phyloP scores from a whole-genome alignment of 768 basidiomycete species.

The Mycena galopus region DNA sequence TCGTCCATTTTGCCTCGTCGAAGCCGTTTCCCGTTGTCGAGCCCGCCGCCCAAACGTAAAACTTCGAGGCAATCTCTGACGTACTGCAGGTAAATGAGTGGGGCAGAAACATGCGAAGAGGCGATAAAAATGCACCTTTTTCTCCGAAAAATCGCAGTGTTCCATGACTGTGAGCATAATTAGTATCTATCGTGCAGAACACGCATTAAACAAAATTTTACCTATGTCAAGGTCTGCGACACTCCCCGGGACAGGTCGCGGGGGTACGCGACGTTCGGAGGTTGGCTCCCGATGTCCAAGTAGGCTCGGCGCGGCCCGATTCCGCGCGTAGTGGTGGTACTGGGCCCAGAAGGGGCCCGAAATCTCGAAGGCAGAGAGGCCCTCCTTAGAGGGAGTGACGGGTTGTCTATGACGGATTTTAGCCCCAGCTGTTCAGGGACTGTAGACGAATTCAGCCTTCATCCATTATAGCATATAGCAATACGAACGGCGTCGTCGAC shows the following conservation, averaged over 20 bases:
- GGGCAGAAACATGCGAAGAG: constrained; percentile 24
- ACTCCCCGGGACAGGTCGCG: constrained; percentile 86
- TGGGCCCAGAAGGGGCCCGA: constrained; percentile 59
- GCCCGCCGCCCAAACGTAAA: constrained; percentile 88
- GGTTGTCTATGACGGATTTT: constrained; percentile 71
- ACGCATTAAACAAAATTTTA: neutral
- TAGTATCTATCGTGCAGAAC: neutral
- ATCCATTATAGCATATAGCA: constrained; percentile 6
- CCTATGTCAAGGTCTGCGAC: constrained; percentile 86
- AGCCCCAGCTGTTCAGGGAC: constrained; percentile 81
- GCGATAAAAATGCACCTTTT: constrained; percentile 65
- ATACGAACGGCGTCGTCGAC: constrained; percentile 77
- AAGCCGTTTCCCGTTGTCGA: constrained; percentile 84
- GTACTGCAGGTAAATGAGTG: constrained; percentile 65
- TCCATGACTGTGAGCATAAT: constrained; percentile 72
- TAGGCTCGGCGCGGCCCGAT: constrained; percentile 85
- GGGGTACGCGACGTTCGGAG: constrained; percentile 85
- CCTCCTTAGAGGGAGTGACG: constrained; percentile 75
- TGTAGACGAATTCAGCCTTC: constrained; percentile 45
- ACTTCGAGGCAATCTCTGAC: constrained; percentile 98
- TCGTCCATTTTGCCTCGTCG: constrained; percentile 82
- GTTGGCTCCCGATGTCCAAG: constrained; percentile 72
- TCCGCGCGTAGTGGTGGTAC: constrained; percentile 73
- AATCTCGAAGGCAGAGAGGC: constrained; percentile 62
- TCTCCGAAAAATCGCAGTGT: constrained; percentile 89